A percentile compares a stretch with the other conserved stretches of the same genome.
These are phyloP conservation scores for Globisporangium radiosum DNA, from an alignment of 352 stramenopile genomes.

Conservation along the genomic window DNA sequence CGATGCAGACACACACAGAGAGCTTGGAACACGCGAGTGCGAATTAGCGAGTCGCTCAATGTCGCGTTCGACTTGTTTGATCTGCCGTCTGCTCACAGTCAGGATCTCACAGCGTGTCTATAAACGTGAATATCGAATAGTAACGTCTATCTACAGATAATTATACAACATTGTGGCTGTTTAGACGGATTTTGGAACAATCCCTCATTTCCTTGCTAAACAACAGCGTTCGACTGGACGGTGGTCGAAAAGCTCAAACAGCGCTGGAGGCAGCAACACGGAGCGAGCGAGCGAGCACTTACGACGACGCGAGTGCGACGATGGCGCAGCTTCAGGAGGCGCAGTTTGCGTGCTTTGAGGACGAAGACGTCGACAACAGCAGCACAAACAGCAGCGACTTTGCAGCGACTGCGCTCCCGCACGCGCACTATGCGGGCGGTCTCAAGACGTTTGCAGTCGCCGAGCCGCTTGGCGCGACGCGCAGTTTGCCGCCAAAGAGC, in stretches of 20 bases:
- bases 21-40: too few relatives aligned
- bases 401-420: slow-evolving; percentile 2
- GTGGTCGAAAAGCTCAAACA: not conserved
- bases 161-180: too few relatives aligned
- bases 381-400: slow-evolving; percentile 10
- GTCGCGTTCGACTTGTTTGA: too few relatives aligned
- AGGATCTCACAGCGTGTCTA: too few relatives aligned
- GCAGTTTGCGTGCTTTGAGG: slow-evolving; percentile 70
- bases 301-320: slow-evolving; percentile 6
- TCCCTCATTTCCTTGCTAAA: too few relatives aligned
- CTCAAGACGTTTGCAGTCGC: slow-evolving; percentile 14
- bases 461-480: slow-evolving; percentile 12
- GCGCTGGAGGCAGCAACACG: not conserved
- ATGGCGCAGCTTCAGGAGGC: slow-evolving; percentile 51
- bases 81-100: too few relatives aligned
- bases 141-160: too few relatives aligned
- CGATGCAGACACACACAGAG: too few relatives aligned
- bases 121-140: too few relatives aligned
- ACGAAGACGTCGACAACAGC: slow-evolving; percentile 25
- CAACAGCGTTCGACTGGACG: not conserved
- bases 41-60: too few relatives aligned
- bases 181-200: too few relatives aligned
- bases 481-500: slow-evolving; percentile 42
- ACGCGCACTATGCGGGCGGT: slow-evolving; percentile 16
- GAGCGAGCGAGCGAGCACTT: not conserved